A percentile compares a stretch with the other conserved stretches of the same genome.
Evolutionary conservation across 1,284 basidiomycete genomes (phyloP).

Genomic region (Cutaneotrichosporon spelunceum): DNA sequence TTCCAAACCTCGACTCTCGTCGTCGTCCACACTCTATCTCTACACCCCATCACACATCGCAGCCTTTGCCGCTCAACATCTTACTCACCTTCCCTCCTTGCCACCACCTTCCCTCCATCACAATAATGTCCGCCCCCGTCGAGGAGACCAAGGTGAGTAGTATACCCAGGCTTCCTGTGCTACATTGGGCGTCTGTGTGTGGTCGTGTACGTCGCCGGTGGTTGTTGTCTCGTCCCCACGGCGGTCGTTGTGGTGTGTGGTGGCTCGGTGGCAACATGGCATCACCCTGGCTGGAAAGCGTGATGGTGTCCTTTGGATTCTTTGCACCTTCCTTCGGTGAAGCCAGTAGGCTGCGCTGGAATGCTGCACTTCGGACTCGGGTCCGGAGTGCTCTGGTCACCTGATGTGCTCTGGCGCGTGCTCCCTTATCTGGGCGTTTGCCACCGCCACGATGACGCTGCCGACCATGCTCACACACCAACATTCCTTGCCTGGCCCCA

Average conservation of each 20-base stretch:
- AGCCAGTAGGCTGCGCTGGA: not conserved
- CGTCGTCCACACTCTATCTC: slow-evolving; percentile 5
- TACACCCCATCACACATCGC: not conserved
- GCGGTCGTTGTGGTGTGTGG: too few species aligned
- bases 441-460: not conserved
- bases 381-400: not conserved
- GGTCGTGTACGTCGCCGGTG: not conserved
- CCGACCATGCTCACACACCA: not conserved
- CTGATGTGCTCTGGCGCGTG: not conserved
- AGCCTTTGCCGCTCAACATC: not conserved
- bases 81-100: slow-evolving; percentile 7
- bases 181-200: not conserved
- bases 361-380: not conserved
- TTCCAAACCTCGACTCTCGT: not conserved
- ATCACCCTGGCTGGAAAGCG: not conserved
- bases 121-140: slow-evolving; percentile 24
- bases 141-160: slow-evolving; percentile 28
- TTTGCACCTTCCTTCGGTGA: not conserved
- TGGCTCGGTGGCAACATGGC: not conserved
- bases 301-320: not conserved
- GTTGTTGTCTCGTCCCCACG: too few species aligned
- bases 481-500: slow-evolving; percentile 3
- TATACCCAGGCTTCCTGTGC: not conserved
- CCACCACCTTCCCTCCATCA: slow-evolving; percentile 14
- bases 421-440: not conserved